These are phyloP conservation scores for Mediolabrus comicus DNA, from an alignment of 108 stramenopile genomes.

Conservation along the genomic window DNA sequence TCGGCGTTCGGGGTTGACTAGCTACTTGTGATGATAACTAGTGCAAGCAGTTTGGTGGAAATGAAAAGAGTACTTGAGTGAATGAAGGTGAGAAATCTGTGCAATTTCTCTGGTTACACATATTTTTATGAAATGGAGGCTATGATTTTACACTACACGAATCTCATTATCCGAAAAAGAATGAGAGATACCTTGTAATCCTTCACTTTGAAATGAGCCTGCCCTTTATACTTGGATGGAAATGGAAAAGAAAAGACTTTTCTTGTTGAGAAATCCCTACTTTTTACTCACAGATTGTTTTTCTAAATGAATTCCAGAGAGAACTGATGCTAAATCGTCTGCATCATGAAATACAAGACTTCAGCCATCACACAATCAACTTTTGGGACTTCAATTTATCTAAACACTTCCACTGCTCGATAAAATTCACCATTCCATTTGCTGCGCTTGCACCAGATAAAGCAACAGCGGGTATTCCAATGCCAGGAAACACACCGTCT, in stretches of 20 bases:
- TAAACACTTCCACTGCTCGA: conserved; percentile 63
- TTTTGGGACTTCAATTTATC: conserved; percentile 45
- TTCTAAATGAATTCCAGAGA: too few species aligned
- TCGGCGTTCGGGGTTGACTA: not conserved
- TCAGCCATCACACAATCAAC: too few species aligned
- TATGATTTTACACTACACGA: conserved; percentile 1
- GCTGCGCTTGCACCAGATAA: conserved; percentile 88
- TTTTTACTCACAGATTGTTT: too few species aligned
- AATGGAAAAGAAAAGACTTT: too few species aligned
- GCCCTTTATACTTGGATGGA: not conserved
- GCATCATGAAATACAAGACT: not conserved
- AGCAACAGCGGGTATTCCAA: conserved; percentile 85
- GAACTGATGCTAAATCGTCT: too few species aligned
- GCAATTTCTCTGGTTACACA: not conserved
- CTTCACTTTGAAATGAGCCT: conserved; percentile 5
- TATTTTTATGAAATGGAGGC: not conserved
- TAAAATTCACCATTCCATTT: conserved; percentile 66
- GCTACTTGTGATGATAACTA: too few species aligned
- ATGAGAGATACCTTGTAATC: not conserved
- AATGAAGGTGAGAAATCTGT: not conserved
- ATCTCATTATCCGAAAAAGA: not conserved
- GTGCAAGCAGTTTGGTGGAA: too few species aligned
- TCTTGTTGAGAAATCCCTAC: too few species aligned
- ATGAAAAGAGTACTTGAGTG: too few species aligned
- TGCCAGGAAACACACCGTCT: conserved; percentile 86